Evolutionary conservation across 441 rosid genomes (phyloP).

Genomic region (Mallotus japonicus): DNA sequence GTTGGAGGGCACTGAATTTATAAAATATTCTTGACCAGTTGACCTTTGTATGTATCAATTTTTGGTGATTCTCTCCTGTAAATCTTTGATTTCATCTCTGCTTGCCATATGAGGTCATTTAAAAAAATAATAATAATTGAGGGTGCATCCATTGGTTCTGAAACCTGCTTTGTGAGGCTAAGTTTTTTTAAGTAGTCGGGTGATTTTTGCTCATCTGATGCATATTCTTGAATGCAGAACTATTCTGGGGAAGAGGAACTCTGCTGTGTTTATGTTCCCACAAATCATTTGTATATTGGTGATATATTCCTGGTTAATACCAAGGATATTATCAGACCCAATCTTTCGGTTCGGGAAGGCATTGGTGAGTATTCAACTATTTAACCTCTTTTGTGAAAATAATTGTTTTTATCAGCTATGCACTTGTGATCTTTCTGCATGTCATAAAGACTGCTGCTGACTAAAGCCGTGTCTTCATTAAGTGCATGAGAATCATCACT

Average conservation of each 20-base stretch:
- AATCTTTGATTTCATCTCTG: neutral
- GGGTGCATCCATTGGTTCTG: neutral
- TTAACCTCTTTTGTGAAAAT: neutral
- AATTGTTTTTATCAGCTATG: neutral
- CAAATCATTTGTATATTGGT: conserved; percentile 95
- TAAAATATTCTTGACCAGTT: neutral
- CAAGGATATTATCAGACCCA: conserved; percentile 92
- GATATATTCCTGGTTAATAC: conserved; percentile 81
- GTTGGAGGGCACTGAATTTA: neutral
- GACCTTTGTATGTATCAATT: neutral
- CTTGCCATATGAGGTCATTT: neutral
- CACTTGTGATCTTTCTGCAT: neutral
- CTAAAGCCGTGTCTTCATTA: neutral
- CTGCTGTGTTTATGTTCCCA: conserved; percentile 94
- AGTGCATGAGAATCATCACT: neutral
- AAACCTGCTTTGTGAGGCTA: neutral
- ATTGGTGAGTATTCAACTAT: conserved; percentile 58
- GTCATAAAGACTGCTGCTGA: neutral
- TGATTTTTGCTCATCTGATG: neutral
- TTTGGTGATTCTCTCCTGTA: neutral
- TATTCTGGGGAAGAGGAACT: conserved; percentile 90
- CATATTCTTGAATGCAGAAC: conserved; percentile 45
- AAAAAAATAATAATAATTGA: neutral
- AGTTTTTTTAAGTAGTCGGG: neutral
- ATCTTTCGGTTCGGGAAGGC: conserved; percentile 94